Evolutionary conservation across 768 basidiomycete genomes (phyloP).

Genomic region (Filobasidium wieringae): DNA sequence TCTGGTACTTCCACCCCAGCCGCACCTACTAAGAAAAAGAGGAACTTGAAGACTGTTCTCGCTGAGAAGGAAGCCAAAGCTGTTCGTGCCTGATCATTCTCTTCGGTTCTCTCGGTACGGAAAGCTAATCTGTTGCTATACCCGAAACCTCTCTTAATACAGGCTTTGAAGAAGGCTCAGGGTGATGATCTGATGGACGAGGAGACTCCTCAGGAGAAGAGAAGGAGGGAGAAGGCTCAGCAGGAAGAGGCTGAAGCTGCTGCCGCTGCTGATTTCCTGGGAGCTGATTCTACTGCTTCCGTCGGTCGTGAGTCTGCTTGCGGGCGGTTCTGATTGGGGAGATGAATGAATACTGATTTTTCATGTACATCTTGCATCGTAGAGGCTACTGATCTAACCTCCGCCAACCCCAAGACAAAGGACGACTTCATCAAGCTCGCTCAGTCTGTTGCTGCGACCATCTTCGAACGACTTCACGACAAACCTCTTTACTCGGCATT

Average conservation of each 20-base stretch:
- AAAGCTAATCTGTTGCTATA: conserved; percentile 1
- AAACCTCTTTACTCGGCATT: conserved; percentile 76
- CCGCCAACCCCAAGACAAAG: conserved; percentile 71
- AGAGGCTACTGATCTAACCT: conserved; percentile 45
- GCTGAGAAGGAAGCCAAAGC: conserved; percentile 62
- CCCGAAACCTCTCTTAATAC: neutral
- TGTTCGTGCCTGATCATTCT: neutral
- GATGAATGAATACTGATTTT: conserved; percentile 36
- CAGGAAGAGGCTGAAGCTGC: conserved; percentile 80
- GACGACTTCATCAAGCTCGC: conserved; percentile 74
- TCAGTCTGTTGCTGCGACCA: conserved; percentile 55
- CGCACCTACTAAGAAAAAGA: conserved; percentile 80
- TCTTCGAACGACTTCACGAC: conserved; percentile 65
- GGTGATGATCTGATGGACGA: conserved; percentile 36
- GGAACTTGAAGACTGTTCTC: conserved; percentile 76
- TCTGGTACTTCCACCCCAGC: conserved; percentile 41
- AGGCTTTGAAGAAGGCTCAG: neutral
- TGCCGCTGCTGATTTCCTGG: conserved; percentile 71
- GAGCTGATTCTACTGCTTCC: conserved; percentile 49
- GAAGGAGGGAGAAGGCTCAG: conserved; percentile 59
- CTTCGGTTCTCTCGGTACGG: neutral
- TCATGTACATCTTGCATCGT: conserved; percentile 15
- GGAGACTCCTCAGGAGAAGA: conserved; percentile 46
- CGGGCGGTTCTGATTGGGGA: conserved; percentile 29
- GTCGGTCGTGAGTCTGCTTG: conserved; percentile 9